Base-by-base conservation (phyloP, 2,329 filamentous ascomycete species). In the Colletotrichum simmondsii region DNA sequence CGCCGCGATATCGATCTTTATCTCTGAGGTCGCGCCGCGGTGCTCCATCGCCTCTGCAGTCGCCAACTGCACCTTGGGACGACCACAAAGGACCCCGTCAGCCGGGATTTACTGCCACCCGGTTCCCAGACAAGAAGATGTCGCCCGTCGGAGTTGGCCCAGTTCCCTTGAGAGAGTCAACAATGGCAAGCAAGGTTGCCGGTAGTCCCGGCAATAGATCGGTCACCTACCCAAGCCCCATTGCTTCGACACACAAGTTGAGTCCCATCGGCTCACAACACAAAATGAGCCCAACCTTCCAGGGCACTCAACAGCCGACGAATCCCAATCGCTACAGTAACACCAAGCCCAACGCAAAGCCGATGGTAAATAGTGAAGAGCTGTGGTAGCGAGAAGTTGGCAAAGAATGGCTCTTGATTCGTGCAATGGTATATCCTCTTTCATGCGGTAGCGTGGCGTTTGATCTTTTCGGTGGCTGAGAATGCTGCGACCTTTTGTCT, bases 1-100 rank as follows among this genome's bases (percentile, higher is more conserved):
- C 83, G 2, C 81, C 84, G 5, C 62, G 66, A 8, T 60, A 66
- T n/a, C 74, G 68, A 5, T 64, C 65, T 30, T 24, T 32, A 12
- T 65, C 71, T 3, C 49, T 73, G 14, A 62, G 63, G 22, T 58
- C 68, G 7, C 68, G 71, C 28, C 62, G 65, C 35, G 60, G 60
- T 42, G 57, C 66, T 5, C 66, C 65, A 14, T 62, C 72, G 11
- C 74, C 74, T 60, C 72, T 74, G 8, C 72, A 58, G 7, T 74
- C 74, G 11, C 72, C 74, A 2, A 64, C 53, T 8, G 58, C 30
- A 10, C 69, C 58, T 6, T 75, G 66, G 65, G 74, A 75, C 22
- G 56, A 72, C 24, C 57, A 74, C 46, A 60, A 73, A 35, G 71
- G 71, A 8, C 71, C 71, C 22, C 71, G 71, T 32, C 71, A 73